Evolutionary conservation across 768 basidiomycete genomes (phyloP).

Genomic region (Amanita polypyramis): DNA sequence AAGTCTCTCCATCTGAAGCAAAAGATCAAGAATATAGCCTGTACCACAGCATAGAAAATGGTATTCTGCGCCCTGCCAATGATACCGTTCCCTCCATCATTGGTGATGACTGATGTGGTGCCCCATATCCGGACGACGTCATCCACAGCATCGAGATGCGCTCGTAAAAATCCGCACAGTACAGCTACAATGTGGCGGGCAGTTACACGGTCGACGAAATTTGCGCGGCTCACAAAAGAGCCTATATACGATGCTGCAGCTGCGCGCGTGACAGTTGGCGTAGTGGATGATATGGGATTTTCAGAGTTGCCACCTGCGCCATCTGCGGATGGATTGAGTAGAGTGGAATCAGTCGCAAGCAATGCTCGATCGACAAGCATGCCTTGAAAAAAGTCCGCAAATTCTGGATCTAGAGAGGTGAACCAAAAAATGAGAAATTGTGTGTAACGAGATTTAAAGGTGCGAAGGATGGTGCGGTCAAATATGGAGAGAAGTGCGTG

Average conservation of each 20-base stretch:
- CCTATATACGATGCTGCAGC: slow-evolving; percentile 94
- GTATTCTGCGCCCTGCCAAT: slow-evolving; percentile 35
- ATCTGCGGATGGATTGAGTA: slow-evolving; percentile 6
- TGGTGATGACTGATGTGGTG: slow-evolving; percentile 10
- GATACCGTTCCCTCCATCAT: slow-evolving; percentile 14
- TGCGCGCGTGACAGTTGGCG: slow-evolving; percentile 71
- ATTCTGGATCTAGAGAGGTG: slow-evolving; percentile 80
- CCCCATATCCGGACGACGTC: slow-evolving; percentile 31
- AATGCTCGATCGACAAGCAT: slow-evolving; percentile 89
- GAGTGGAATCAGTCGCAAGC: slow-evolving; percentile 24
- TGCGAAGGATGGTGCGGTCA: slow-evolving; percentile 85
- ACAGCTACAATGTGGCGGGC: slow-evolving; percentile 66
- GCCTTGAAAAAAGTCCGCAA: slow-evolving; percentile 88
- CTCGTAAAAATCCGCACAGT: slow-evolving; percentile 78
- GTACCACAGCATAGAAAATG: slow-evolving; percentile 87
- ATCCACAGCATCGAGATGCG: slow-evolving; percentile 67
- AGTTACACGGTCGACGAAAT: slow-evolving; percentile 68
- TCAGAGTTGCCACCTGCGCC: background rate
- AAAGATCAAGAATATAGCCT: slow-evolving; percentile 92
- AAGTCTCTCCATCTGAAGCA: slow-evolving; percentile 97
- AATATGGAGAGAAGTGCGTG: slow-evolving; percentile 87
- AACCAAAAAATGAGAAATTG: slow-evolving; percentile 97
- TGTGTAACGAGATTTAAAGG: slow-evolving; percentile 95
- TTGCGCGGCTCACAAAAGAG: slow-evolving; percentile 82
- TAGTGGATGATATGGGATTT: slow-evolving; percentile 22